Percentiles rank a stretch among this genome's conserved stretches.
Evolutionary conservation across 2,329 filamentous ascomycete species (phyloP).

Genomic region (Ophiosphaerella herpotricha): DNA sequence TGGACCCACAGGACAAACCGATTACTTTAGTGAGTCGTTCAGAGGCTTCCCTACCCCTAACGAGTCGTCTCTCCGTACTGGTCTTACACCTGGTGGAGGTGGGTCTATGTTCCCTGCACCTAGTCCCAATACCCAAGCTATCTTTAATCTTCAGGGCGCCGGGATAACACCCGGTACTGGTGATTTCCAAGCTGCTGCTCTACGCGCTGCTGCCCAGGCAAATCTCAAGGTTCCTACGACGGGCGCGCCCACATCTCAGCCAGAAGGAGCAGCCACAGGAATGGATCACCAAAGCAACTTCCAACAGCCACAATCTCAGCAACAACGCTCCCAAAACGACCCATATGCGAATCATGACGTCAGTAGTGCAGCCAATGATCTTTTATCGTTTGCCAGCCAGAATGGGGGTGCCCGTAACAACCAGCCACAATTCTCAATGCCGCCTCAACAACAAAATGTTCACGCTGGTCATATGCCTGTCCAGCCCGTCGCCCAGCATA

Average conservation of each 20-base stretch:
- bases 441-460: constrained; percentile 44
- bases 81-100: constrained; percentile 89
- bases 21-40: constrained; percentile 88
- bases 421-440: constrained; percentile 55
- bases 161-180: constrained; percentile 87
- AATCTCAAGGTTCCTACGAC: constrained; percentile 48
- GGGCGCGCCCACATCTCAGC: constrained; percentile 50
- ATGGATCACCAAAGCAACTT: constrained; percentile 62
- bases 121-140: constrained; percentile 81
- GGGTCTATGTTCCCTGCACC: constrained; percentile 96
- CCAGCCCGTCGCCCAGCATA: constrained; percentile 54
- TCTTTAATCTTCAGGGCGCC: constrained; percentile 79
- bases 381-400: constrained; percentile 82
- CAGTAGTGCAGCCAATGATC: constrained; percentile 91
- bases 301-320: constrained; percentile 47
- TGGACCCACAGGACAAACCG: constrained; percentile 70
- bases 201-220: constrained; percentile 70
- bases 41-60: constrained; percentile 92
- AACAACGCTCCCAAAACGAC: constrained; percentile 55
- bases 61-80: constrained; percentile 90
- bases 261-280: constrained; percentile 47
- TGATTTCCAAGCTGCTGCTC: constrained; percentile 91
- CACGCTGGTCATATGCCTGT: constrained; percentile 54
- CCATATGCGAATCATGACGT: constrained; percentile 85
- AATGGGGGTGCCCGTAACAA: constrained; percentile 63